phyloP scores from a whole-genome alignment of 2,329 filamentous ascomycete species.

The Aspergillus latus region DNA sequence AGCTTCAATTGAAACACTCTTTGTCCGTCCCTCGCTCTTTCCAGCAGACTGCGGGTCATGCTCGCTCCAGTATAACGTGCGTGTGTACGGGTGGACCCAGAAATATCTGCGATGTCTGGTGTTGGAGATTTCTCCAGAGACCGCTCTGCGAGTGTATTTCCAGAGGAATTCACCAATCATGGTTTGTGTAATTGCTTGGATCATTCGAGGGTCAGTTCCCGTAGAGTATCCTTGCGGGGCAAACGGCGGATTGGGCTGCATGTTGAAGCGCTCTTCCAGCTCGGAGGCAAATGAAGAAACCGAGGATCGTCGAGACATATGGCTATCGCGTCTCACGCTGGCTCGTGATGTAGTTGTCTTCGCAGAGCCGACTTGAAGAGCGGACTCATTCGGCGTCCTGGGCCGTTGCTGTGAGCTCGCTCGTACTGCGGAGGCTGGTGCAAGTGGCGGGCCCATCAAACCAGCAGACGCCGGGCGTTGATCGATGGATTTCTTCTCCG shows the following conservation, averaged over 20 bases:
- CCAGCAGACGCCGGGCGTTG: constrained; percentile 43
- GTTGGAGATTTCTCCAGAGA: constrained; percentile 82
- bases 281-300: constrained; percentile 95
- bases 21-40: constrained; percentile 72
- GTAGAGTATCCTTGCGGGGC: constrained; percentile 62
- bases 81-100: constrained; percentile 98
- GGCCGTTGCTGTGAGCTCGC: constrained; percentile 53
- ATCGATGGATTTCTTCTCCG: constrained; percentile 59
- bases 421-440: constrained; percentile 74
- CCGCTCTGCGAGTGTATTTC: constrained; percentile 97
- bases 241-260: constrained; percentile 55
- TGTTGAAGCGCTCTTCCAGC: constrained; percentile 86
- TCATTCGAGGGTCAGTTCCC: constrained; percentile 92
- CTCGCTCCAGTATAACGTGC: constrained; percentile 95
- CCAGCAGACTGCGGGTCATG: constrained; percentile 77
- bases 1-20: constrained; percentile 91
- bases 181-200: constrained; percentile 97
- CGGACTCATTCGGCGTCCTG: constrained; percentile 59
- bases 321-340: constrained; percentile 44
- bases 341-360: constrained; percentile 61
- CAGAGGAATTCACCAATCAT: constrained; percentile 99
- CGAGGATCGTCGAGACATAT: constrained; percentile 70
- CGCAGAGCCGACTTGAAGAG: constrained; percentile 45
- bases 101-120: constrained; percentile 94
- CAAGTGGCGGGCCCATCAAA: constrained; percentile 78